phyloP scores from a whole-genome alignment of 1,139 yeast species.

The Pichia norvegensis region DNA sequence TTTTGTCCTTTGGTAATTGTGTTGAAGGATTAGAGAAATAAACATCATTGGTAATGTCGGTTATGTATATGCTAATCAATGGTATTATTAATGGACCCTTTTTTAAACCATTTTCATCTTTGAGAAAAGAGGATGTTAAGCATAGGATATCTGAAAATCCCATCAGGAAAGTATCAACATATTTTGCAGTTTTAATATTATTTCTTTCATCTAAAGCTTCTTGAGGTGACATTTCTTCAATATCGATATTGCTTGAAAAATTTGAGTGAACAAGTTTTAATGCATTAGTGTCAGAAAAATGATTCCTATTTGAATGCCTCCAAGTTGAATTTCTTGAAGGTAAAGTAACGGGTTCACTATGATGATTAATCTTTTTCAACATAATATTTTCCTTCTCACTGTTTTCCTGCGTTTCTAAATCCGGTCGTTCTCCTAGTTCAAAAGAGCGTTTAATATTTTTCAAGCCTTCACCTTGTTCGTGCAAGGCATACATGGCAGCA shows the following conservation, averaged over 20 bases:
- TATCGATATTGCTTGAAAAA: neutral
- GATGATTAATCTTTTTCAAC: neutral
- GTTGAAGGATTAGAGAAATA: neutral
- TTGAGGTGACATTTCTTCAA: constrained; percentile 6
- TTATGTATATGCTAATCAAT: constrained; percentile 58
- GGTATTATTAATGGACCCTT: constrained; percentile 78
- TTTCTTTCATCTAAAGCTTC: constrained; percentile 17
- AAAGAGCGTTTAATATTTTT: neutral
- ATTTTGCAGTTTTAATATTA: constrained; percentile 45
- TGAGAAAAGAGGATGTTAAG: constrained; percentile 64
- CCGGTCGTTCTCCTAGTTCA: neutral
- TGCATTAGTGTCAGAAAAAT: constrained; percentile 1
- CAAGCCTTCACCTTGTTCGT: neutral
- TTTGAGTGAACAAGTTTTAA: neutral
- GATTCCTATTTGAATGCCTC: constrained; percentile 9
- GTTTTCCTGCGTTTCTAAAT: neutral
- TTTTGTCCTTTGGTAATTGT: neutral
- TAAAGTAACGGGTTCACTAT: constrained; percentile 8
- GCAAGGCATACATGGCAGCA: neutral
- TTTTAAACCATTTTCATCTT: constrained; percentile 69
- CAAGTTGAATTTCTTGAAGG: constrained; percentile 12
- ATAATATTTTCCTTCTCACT: constrained; percentile 4
- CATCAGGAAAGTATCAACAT: constrained; percentile 55
- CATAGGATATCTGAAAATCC: constrained; percentile 79
- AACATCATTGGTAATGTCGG: constrained; percentile 38